Evolutionary conservation across 805 yeast genomes (phyloP), one percentile per base, ranked within the genome.

Genomic region (Metschnikowia borealis): DNA sequence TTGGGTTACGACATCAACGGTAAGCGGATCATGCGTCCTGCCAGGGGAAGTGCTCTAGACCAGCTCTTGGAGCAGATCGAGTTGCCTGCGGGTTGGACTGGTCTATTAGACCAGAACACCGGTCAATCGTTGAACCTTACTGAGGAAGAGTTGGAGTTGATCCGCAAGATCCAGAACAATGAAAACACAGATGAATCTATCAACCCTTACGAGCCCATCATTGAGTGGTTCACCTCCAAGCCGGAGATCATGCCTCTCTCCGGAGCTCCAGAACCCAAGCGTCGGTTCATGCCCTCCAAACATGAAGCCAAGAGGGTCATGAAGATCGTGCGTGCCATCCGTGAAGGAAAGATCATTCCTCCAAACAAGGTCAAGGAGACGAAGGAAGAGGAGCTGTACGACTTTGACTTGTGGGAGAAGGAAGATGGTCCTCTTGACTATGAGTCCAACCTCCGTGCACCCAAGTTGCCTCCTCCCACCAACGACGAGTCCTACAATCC

Each of bases 11-110:
- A 89, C 66, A 91, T 94, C 62, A 94, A 94, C 66, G 99, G 99
- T 62, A 92, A 91, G 66, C 82, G 99, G 64, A 91, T 94, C 64
- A 92, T 94, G 98, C 83, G 99, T 68, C 99, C 99, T 11, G 99
- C 98, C 8, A 86, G 89, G 62, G 96, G 97, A 13, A 83, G 95
- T 51, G 99, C 98, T 1, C 78, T 94, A 57, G 98, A 94, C 63
- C 87, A 85, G 62, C 78, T 94, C 54, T 73, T 94, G 56, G 99
- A 92, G 63, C 77, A 84, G 31, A 94, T 94, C 53, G 99, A 94
- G 54, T 75, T 94, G 55, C 99, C 99, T 13, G 95, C 89, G 69
- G 99, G 99, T 23, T 94, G 98, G 98, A 94, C 99, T 14, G 99
- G 99, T 43, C 76, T 94, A 54, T 72, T 92, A 54, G 98, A 94